Evolutionary conservation across 164 flowering plant species (phyloP), one percentile per base, ranked within the genome.

Genomic region (Kingdonia uniflora): DNA sequence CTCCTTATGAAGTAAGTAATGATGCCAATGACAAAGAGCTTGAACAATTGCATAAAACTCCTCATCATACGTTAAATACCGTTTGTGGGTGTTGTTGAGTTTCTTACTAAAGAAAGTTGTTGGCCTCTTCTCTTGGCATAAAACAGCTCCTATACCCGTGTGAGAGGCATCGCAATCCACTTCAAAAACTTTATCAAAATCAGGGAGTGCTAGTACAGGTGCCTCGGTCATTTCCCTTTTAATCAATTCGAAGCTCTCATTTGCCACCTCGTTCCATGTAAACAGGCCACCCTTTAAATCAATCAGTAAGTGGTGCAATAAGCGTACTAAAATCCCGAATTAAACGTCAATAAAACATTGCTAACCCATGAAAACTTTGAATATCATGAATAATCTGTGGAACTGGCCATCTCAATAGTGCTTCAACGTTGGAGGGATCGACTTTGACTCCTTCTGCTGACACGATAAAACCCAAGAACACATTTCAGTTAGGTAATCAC

Each of bases 41-140:
- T 39, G 43, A 21, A 52, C 38, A 23, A 53, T 21, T 0, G 47
- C 46, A 53, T 60, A 60, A 16, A 60, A 52, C 25, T 60, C 58
- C 6, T 44, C 46, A 15, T 53, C 64, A 25, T 45, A 60, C 6
- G 52, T 60, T 5, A 24, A 44, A 14, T 53, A 60, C 13, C n/a
- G n/a, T 11, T 10, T 8, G 4, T 42, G 43, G 0, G 39, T 2
- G 3, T 60, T 11, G 44, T 13, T 53, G 5, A 60, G n/a, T 39
- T 60, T 52, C 14, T 38, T 16, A 16, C 42, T 23, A 21, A 29
- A 25, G 15, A 51, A 54, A 13, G 38, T 13, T 14, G 22, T 42
- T 2, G 19, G 29, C 45, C n/a, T 38, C 10, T 26, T 11, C 12
- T 37, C 29, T 21, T 52, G 45, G 10, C 33, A 1, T 4, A 52